phyloP scores from a whole-genome alignment of 768 basidiomycete species.

The Suillus sp. region DNA sequence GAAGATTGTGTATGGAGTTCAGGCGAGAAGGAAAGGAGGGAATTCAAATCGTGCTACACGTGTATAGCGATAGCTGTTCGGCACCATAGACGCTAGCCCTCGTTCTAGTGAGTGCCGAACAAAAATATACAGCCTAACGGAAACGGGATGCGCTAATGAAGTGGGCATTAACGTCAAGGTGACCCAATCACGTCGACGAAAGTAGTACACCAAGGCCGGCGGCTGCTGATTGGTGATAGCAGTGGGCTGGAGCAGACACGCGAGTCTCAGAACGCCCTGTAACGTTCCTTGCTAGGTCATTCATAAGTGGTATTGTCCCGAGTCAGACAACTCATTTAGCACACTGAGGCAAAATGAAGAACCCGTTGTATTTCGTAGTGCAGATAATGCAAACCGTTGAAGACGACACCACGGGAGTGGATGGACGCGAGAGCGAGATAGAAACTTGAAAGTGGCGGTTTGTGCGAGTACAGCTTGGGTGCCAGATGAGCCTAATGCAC shows the following conservation, averaged over 20 bases:
- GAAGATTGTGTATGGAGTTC: not conserved
- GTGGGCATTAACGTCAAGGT: not conserved
- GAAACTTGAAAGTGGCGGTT: not conserved
- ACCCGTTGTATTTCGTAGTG: not conserved
- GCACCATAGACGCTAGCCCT: not conserved
- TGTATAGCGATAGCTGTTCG: not conserved
- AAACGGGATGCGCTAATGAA: not conserved
- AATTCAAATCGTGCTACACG: not conserved
- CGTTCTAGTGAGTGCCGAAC: not conserved
- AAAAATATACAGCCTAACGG: slow-evolving; percentile 1
- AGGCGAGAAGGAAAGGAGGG: not conserved
- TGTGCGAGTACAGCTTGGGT: not conserved
- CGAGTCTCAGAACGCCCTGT: not conserved
- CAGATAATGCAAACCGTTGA: not conserved
- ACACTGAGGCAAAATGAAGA: not conserved
- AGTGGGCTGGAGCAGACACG: not conserved
- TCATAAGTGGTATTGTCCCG: not conserved
- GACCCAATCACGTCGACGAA: not conserved
- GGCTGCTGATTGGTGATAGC: not conserved
- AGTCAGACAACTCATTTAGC: not conserved
- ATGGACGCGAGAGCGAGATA: not conserved
- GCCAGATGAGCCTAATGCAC: not conserved
- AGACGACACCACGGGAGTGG: not conserved
- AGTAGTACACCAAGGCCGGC: not conserved
- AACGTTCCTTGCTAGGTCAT: not conserved